Evolutionary conservation across 305 asterid species (phyloP).

Genomic region (Ruellia speciosa): DNA sequence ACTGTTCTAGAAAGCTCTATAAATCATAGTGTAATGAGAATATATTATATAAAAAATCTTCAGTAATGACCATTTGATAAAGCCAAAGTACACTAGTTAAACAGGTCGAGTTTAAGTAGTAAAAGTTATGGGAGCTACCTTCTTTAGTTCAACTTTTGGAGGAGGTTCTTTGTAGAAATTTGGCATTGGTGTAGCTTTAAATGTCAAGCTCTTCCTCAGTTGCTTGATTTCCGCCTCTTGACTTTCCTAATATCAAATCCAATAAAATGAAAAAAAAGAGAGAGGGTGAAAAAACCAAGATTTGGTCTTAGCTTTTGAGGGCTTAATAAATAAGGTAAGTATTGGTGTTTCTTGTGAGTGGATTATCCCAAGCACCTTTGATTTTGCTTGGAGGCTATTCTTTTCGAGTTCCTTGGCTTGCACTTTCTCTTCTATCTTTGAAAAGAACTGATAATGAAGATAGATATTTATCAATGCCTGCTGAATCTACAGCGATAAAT

Average conservation of each 20-base stretch:
- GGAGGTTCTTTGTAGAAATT: slow-evolving; percentile 89
- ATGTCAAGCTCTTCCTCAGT: slow-evolving; percentile 71
- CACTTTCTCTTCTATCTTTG: slow-evolving; percentile 8
- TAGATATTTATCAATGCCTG: neutral
- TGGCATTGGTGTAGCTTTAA: slow-evolving; percentile 31
- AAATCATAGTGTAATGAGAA: too few species aligned
- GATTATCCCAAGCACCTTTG: slow-evolving; percentile 49
- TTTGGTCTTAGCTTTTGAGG: too few species aligned
- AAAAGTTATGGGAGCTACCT: slow-evolving; percentile 38
- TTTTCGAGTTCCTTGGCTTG: slow-evolving; percentile 65
- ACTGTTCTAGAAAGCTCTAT: too few species aligned
- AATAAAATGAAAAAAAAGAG: neutral
- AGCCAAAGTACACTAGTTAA: neutral
- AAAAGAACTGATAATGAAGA: slow-evolving; percentile 24
- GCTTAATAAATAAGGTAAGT: neutral
- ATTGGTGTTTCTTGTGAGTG: neutral
- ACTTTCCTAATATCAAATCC: slow-evolving; percentile 44
- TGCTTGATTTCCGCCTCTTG: slow-evolving; percentile 85
- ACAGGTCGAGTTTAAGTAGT: neutral
- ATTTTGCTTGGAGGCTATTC: slow-evolving; percentile 61
- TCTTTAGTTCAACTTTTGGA: slow-evolving; percentile 73
- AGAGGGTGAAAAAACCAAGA: neutral
- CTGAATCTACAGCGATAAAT: neutral
- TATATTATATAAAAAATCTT: too few species aligned
- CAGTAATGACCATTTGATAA: neutral